phyloP scores from a whole-genome alignment of 2,329 filamentous ascomycete species.

The Colletotrichum neosansevieriae region DNA sequence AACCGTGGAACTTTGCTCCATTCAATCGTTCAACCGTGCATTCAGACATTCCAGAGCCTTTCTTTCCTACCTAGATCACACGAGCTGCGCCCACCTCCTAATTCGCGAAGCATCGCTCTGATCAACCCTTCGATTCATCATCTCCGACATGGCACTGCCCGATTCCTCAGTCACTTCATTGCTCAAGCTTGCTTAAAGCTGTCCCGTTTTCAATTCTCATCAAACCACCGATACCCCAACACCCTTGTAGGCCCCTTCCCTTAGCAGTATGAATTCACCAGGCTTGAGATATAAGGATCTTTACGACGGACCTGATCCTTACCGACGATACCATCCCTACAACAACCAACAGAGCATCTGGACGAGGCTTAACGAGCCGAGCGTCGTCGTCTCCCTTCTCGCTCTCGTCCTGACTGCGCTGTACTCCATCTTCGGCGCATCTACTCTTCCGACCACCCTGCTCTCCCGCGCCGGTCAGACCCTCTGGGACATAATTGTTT shows the following conservation, averaged over 20 bases:
- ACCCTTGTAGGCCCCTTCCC: background rate
- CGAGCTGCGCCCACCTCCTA: constrained; percentile 18
- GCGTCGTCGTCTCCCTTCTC: constrained; percentile 50
- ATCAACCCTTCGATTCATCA: constrained; percentile 7
- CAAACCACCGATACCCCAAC: background rate
- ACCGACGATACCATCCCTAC: constrained; percentile 20
- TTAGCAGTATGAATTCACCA: constrained; percentile 40
- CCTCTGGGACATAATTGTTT: constrained; percentile 72
- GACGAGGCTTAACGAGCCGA: constrained; percentile 51
- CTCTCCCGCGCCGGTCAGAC: constrained; percentile 53
- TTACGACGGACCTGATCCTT: constrained; percentile 38
- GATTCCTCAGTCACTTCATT: constrained; percentile 15
- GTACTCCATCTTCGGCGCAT: constrained; percentile 51
- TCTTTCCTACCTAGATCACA: constrained; percentile 26
- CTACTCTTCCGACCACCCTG: constrained; percentile 47
- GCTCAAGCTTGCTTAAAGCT: constrained; percentile 38
- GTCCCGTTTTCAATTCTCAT: constrained; percentile 4
- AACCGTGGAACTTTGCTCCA: constrained; percentile 10
- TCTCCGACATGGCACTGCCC: constrained; percentile 35
- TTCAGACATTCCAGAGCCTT: constrained; percentile 23
- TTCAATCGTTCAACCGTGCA: constrained; percentile 23
- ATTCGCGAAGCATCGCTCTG: constrained; percentile 31
- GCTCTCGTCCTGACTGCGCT: constrained; percentile 50
- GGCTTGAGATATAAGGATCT: constrained; percentile 26
- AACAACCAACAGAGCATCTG: constrained; percentile 39